Evolutionary conservation across 179 eudicot species (phyloP), one percentile per base, ranked within the genome.

Genomic region (Beta macrorhiza): DNA sequence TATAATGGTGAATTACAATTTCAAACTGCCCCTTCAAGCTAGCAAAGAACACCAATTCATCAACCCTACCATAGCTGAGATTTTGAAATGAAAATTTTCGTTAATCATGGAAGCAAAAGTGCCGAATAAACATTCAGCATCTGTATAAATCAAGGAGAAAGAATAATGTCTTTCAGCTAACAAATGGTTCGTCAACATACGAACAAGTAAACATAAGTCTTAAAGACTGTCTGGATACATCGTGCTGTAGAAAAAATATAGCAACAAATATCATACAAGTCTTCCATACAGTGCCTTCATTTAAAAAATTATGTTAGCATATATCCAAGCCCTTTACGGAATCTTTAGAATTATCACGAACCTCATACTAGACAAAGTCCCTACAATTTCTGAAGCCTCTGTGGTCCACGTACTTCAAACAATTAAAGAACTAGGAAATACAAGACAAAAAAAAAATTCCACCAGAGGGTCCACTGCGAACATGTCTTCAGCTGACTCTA

Each of bases 31-130:
- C 94, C 93, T 91, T 96, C 78, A 96, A 85, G 85, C 89, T 90
- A 82, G 99, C 99, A 72, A 96, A 96, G 88, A 86, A 93, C 29
- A 96, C 99, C 90, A 96, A 84, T 82, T 96, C 99, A 85, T 94
- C 94, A 74, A 89, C 97, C 84, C 98, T 89, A 45, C 99, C 99
- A 88, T 94, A 90, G 89, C 99, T 96, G 97, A 82, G 74, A 85
- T 37, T 37, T 37, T 37, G 87, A 78, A 22, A 37, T 37, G 2
- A 82, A 80, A 64, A 20, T 77, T 74, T 49, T 44, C 44, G 71
- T 81, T 71, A 85, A 47, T 78, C 62, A 78, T 29, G 59, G 61
- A 53, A 56, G 37, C 32, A 62, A 29, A 29, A 45, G 22, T 15
- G 15, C 12, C 32, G 6, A 74, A 80, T n/a, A 56, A 59, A 17